Evolutionary conservation across 148 eudicot species (phyloP).

Genomic region (Hydrangea macrophylla): DNA sequence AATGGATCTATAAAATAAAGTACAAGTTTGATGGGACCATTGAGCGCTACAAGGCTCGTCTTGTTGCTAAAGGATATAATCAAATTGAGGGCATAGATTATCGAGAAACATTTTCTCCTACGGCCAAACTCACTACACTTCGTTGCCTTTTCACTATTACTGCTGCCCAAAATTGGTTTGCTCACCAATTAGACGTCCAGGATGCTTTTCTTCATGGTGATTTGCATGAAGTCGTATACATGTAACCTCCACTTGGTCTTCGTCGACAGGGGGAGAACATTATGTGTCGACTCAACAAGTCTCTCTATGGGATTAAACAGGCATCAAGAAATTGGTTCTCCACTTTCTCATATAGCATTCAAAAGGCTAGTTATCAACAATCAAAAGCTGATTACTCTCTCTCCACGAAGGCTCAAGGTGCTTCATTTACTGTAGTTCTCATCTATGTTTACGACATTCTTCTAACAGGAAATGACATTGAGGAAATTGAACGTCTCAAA

Average conservation of each 20-base stretch:
- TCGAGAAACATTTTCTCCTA: neutral
- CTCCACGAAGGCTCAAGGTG: neutral
- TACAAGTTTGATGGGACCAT: neutral
- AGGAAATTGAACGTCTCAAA: too few species aligned
- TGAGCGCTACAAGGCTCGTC: neutral
- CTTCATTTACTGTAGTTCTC: neutral
- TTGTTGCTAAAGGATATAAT: neutral
- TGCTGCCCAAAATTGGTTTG: neutral
- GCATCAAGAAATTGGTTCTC: neutral
- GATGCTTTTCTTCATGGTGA: neutral
- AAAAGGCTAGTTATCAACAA: neutral
- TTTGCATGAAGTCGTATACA: neutral
- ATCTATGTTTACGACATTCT: neutral
- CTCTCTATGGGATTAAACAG: neutral
- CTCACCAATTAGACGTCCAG: neutral
- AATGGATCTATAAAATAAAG: constrained; percentile 1
- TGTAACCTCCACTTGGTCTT: neutral
- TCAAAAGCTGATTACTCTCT: neutral
- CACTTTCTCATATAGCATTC: neutral
- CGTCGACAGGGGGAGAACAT: neutral
- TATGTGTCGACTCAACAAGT: neutral
- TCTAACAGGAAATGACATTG: neutral
- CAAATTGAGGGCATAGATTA: neutral
- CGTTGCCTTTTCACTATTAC: neutral
- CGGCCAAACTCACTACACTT: neutral